Conservation (phyloP, 192 early-diverging fungal species). For the Coemansia sp. region DNA sequence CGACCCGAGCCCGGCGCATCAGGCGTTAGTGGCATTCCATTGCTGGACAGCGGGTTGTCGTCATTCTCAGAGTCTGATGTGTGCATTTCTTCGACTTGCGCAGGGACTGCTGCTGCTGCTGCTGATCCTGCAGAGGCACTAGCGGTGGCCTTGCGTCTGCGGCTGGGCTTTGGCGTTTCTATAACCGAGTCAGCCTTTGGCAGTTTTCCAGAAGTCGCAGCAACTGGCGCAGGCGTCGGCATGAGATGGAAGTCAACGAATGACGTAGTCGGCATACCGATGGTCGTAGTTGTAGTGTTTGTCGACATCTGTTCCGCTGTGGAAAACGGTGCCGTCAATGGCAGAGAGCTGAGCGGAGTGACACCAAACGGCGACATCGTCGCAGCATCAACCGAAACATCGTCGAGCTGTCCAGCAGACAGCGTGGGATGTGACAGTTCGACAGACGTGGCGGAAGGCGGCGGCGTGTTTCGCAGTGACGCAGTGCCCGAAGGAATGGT, state of each 20-base stretch:
- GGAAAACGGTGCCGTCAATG: slow-evolving; percentile 13
- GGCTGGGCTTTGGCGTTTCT: neutral
- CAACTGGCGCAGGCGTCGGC: neutral
- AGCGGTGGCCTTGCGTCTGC: slow-evolving; percentile 20
- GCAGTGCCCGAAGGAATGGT: slow-evolving; percentile 43
- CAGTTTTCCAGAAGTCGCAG: neutral
- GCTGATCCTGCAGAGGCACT: slow-evolving; percentile 12
- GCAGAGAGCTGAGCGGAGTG: slow-evolving; percentile 19
- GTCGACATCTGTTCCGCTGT: slow-evolving; percentile 6
- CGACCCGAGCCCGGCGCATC: slow-evolving; percentile 53
- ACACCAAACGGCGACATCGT: slow-evolving; percentile 17
- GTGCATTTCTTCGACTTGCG: neutral
- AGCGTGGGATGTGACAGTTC: neutral
- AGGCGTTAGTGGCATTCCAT: slow-evolving; percentile 50
- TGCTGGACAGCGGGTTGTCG: slow-evolving; percentile 1
- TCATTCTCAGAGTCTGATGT: slow-evolving; percentile 1
- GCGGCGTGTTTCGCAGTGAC: slow-evolving; percentile 45
- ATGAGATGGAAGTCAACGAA: neutral
- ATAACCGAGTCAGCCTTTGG: neutral
- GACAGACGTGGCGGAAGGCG: slow-evolving; percentile 7
- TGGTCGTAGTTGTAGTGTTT: slow-evolving; percentile 2
- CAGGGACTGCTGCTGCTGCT: neutral
- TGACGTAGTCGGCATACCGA: neutral
- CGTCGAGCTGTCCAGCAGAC: neutral
- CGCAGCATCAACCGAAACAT: neutral